phyloP scores from a whole-genome alignment of 352 stramenopile species.

The Pythium dissotocum region DNA sequence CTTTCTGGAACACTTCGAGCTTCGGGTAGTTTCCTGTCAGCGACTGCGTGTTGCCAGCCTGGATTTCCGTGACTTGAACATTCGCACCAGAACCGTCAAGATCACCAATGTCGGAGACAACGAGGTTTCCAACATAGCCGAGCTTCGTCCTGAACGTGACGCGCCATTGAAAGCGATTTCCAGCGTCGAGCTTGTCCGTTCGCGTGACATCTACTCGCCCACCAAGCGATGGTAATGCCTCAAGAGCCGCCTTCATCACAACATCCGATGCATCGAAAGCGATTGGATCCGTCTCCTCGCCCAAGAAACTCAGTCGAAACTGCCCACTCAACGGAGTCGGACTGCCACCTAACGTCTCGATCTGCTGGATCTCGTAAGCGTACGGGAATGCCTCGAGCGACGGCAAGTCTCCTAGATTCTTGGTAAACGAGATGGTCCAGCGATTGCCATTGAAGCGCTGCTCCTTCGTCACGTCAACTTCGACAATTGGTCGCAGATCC shows the following conservation, averaged over 20 bases:
- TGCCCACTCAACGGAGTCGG: constrained; percentile 92
- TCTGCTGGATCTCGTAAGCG: constrained; percentile 93
- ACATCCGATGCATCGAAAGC: constrained; percentile 84
- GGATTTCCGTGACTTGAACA: constrained; percentile 62
- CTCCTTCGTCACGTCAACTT: constrained; percentile 76
- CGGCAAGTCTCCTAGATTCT: constrained; percentile 93
- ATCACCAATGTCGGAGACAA: constrained; percentile 20
- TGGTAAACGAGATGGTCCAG: constrained; percentile 96
- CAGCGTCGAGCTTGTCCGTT: constrained; percentile 58
- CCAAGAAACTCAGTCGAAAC: constrained; percentile 87
- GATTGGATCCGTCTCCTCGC: constrained; percentile 75
- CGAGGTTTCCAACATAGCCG: constrained; percentile 76
- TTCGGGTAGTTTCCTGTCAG: constrained; percentile 78
- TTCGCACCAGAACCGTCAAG: constrained; percentile 63
- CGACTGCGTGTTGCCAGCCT: constrained; percentile 62
- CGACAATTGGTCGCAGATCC: constrained; percentile 43
- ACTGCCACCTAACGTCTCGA: constrained; percentile 88
- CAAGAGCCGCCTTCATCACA: constrained; percentile 87
- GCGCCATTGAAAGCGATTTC: constrained; percentile 90
- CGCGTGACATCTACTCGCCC: constrained; percentile 90
- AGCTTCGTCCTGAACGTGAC: constrained; percentile 93
- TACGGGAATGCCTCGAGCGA: constrained; percentile 85
- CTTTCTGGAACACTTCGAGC: constrained; percentile 88
- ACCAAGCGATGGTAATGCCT: constrained; percentile 82
- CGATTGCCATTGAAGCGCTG: constrained; percentile 84